phyloP scores from a whole-genome alignment of 345 rosid species.

The Citrus unshiu region DNA sequence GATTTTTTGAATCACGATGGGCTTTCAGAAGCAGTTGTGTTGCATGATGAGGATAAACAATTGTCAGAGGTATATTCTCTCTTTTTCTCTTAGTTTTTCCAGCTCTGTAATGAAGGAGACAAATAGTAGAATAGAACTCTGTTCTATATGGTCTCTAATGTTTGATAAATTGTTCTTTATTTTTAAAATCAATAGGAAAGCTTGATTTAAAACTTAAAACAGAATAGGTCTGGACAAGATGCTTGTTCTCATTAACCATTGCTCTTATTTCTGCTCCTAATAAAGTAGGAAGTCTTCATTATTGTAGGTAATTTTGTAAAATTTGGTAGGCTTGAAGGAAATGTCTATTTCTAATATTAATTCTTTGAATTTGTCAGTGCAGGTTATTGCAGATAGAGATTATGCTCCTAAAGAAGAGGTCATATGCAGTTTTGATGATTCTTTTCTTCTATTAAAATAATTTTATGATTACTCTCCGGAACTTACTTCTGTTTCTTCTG shows the following conservation, averaged over 20 bases:
- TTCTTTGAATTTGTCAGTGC: conserved; percentile 23
- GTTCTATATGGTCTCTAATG: neutral
- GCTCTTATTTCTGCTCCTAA: neutral
- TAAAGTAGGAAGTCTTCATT: neutral
- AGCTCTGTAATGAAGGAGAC: neutral
- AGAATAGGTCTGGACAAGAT: neutral
- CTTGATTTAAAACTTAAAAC: neutral
- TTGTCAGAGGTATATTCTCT: conserved; percentile 57
- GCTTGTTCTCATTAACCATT: neutral
- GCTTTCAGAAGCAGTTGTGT: conserved; percentile 54
- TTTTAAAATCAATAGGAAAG: neutral
- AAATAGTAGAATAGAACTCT: neutral
- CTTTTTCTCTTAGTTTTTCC: conserved; percentile 10
- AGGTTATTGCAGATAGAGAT: conserved; percentile 74
- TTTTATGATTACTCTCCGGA: neutral
- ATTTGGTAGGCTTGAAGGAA: neutral
- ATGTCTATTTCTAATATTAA: neutral
- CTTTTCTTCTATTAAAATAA: neutral
- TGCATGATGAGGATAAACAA: conserved; percentile 57
- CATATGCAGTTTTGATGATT: conserved; percentile 13
- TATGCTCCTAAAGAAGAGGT: conserved; percentile 85
- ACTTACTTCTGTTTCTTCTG: neutral
- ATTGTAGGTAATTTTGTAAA: neutral
- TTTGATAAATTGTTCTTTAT: neutral
- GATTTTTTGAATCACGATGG: conserved; percentile 88